Percentiles rank a stretch among this genome's conserved stretches.
phyloP scores from a whole-genome alignment of 805 yeast genomes.

The Metschnikowia peoriensis region DNA sequence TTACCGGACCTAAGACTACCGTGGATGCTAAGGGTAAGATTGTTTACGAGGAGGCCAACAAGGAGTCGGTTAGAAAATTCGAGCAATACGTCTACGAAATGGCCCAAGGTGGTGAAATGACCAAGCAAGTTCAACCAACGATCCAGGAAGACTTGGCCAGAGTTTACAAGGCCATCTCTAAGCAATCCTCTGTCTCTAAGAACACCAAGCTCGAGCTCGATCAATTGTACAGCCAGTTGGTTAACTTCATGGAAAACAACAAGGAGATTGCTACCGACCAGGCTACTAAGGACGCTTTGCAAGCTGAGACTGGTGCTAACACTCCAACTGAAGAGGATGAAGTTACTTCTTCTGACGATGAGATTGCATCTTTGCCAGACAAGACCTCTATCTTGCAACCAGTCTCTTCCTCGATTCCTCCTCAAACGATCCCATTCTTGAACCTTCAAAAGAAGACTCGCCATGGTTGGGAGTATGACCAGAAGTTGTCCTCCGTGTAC shows the following conservation, averaged over 20 bases:
- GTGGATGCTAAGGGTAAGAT: slow-evolving; percentile 88
- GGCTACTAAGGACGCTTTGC: slow-evolving; percentile 53
- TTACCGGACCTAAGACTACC: slow-evolving; percentile 91
- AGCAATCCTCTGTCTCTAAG: slow-evolving; percentile 64
- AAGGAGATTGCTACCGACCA: slow-evolving; percentile 69
- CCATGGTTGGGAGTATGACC: slow-evolving; percentile 85
- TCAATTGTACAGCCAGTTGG: slow-evolving; percentile 65
- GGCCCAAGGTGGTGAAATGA: slow-evolving; percentile 91
- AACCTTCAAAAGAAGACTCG: slow-evolving; percentile 79
- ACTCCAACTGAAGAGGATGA: slow-evolving; percentile 39
- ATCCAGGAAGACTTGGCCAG: slow-evolving; percentile 82
- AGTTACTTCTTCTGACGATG: slow-evolving; percentile 52
- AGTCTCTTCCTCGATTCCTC: slow-evolving; percentile 70
- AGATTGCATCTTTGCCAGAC: slow-evolving; percentile 81
- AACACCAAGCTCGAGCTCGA: slow-evolving; percentile 67
- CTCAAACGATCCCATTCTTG: slow-evolving; percentile 90
- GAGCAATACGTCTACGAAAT: slow-evolving; percentile 94
- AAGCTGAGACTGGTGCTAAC: slow-evolving; percentile 43
- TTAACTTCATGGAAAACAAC: slow-evolving; percentile 64
- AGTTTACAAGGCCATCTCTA: slow-evolving; percentile 77
- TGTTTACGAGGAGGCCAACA: slow-evolving; percentile 77
- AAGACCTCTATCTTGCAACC: slow-evolving; percentile 66
- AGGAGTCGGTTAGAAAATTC: slow-evolving; percentile 88
- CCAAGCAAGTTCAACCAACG: slow-evolving; percentile 66
- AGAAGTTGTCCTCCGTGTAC: slow-evolving; percentile 69